A percentile compares a stretch with the other conserved stretches of the same genome.
These are phyloP conservation scores for Terfezia claveryi DNA, from an alignment of 495 filamentous ascomycete genomes.

Conservation along the genomic window DNA sequence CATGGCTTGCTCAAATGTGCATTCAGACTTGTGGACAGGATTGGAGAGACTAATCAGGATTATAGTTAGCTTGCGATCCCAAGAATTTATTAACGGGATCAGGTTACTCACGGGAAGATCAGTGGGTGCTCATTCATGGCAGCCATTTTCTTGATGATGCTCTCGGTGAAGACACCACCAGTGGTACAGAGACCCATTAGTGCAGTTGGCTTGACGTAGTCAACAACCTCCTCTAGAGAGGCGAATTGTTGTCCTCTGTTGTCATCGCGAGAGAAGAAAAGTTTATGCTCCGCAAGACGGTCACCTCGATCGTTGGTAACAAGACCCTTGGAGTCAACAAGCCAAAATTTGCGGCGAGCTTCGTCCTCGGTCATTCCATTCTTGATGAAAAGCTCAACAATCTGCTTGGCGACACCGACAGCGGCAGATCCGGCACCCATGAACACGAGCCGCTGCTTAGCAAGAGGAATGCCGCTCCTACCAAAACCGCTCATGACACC, in stretches of 20 bases:
- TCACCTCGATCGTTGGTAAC: constrained; percentile 88
- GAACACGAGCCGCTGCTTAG: constrained; percentile 87
- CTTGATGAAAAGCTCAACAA: constrained; percentile 84
- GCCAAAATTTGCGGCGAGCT: constrained; percentile 79
- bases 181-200: constrained; percentile 88
- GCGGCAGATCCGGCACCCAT: constrained; percentile 88
- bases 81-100: neutral
- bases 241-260: constrained; percentile 81
- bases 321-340: constrained; percentile 91
- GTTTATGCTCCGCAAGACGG: constrained; percentile 86
- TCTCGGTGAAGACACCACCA: constrained; percentile 78
- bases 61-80: neutral
- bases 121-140: constrained; percentile 46
- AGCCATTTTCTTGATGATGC: constrained; percentile 61
- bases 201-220: constrained; percentile 82
- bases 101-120: constrained; percentile 36
- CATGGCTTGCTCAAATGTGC: constrained; percentile 81
- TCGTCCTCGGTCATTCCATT: constrained; percentile 83
- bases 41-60: constrained; percentile 37
- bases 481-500: constrained; percentile 92
- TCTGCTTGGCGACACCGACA: constrained; percentile 90
- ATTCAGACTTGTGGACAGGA: constrained; percentile 87
- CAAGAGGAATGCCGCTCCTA: constrained; percentile 60
- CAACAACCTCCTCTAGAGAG: constrained; percentile 75
- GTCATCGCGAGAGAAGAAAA: constrained; percentile 84